Evolutionary conservation across 2,329 filamentous ascomycete genomes (phyloP).

Genomic region (Apiospora kogelbergensis): DNA sequence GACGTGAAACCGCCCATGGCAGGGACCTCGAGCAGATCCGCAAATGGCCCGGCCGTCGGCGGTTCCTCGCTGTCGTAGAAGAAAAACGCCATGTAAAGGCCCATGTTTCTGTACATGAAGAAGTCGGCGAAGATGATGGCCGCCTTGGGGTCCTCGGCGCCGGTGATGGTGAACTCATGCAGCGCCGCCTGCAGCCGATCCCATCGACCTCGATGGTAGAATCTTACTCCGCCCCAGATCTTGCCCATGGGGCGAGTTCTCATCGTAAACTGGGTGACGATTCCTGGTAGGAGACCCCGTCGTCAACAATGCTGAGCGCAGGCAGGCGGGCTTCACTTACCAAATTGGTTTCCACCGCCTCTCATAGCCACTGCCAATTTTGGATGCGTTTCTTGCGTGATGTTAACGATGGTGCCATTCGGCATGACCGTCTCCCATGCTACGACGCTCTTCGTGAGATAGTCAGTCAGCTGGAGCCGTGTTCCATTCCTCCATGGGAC

Average conservation of each 20-base stretch:
- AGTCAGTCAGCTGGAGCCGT: background rate
- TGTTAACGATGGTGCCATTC: background rate
- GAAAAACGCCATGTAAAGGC: slow-evolving; percentile 30
- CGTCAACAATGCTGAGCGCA: background rate
- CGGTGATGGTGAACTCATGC: slow-evolving; percentile 30
- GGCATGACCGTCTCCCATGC: background rate
- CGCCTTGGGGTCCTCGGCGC: slow-evolving; percentile 26
- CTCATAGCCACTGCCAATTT: background rate
- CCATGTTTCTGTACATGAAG: slow-evolving; percentile 18
- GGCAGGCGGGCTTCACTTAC: background rate
- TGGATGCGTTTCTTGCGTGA: background rate
- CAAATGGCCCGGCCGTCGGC: slow-evolving; percentile 29
- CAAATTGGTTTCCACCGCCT: background rate
- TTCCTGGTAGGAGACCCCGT: slow-evolving; percentile 21
- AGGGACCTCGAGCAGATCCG: slow-evolving; percentile 31
- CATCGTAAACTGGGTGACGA: slow-evolving; percentile 33
- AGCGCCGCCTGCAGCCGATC: slow-evolving; percentile 30
- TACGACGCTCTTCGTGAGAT: background rate
- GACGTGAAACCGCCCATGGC: slow-evolving; percentile 22
- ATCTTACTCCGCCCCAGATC: slow-evolving; percentile 36
- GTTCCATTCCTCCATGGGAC: background rate
- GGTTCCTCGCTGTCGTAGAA: slow-evolving; percentile 34
- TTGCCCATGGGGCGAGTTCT: slow-evolving; percentile 30
- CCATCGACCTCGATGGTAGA: slow-evolving; percentile 28
- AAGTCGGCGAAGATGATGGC: slow-evolving; percentile 34